phyloP scores from a whole-genome alignment of 768 basidiomycete species.

The Podaxis carcinomalis region DNA sequence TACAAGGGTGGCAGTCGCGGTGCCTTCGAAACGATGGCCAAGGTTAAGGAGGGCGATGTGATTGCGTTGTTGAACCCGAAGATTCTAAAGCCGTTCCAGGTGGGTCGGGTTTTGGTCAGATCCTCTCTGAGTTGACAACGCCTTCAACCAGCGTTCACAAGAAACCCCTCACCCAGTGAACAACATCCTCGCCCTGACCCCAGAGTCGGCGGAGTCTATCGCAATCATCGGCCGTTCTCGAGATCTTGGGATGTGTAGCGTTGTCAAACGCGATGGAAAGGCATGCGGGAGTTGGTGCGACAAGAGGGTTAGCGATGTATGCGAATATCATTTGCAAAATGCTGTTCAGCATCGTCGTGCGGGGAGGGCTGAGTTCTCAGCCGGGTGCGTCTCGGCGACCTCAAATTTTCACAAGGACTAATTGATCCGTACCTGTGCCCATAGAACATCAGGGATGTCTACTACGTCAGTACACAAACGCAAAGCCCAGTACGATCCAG shows the following conservation, averaged over 20 bases:
- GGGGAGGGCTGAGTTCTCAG: constrained; percentile 80
- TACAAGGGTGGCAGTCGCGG: constrained; percentile 91
- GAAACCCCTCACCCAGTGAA: constrained; percentile 70
- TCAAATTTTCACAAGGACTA: background rate
- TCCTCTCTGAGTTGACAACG: constrained; percentile 3
- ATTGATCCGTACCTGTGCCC: background rate
- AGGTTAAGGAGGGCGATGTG: constrained; percentile 85
- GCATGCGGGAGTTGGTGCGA: constrained; percentile 89
- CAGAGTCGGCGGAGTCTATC: constrained; percentile 75
- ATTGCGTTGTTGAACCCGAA: constrained; percentile 86
- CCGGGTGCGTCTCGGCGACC: constrained; percentile 51
- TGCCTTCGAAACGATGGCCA: constrained; percentile 85
- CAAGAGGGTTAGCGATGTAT: constrained; percentile 79
- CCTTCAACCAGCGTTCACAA: constrained; percentile 32
- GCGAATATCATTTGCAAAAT: constrained; percentile 87
- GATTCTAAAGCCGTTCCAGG: constrained; percentile 83
- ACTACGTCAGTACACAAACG: constrained; percentile 44
- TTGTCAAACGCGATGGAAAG: constrained; percentile 74
- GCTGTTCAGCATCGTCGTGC: constrained; percentile 75
- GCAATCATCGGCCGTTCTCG: constrained; percentile 81
- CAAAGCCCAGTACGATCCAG: constrained; percentile 59
- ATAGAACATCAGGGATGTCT: constrained; percentile 74
- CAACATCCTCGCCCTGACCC: constrained; percentile 85
- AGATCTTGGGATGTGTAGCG: constrained; percentile 85
- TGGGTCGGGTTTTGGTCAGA: constrained; percentile 25